Evolutionary conservation across 1,284 basidiomycete species (phyloP).

Genomic region (Heterobasidion irregulare): DNA sequence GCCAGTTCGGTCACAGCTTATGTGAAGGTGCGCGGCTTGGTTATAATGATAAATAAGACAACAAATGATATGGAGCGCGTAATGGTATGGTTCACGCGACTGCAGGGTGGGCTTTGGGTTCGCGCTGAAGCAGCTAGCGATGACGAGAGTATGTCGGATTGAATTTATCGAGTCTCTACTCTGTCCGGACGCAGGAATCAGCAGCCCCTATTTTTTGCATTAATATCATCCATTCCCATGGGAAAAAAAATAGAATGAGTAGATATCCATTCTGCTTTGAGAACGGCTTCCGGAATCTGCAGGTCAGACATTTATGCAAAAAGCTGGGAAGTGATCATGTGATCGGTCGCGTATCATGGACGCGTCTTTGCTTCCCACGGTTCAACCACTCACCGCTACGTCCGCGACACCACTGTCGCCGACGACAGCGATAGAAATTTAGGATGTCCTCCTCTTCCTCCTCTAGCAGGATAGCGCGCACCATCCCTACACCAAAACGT

Average conservation of each 20-base stretch:
- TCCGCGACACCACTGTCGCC: background rate
- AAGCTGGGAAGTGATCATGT: no score
- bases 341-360: no score
- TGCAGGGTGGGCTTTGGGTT: background rate
- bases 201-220: no score
- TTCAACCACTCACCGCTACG: no score
- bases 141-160: background rate
- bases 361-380: no score
- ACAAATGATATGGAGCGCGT: background rate
- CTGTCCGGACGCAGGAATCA: no score
- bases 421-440: background rate
- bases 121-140: background rate
- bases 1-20: constrained; percentile 48
- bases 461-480: constrained; percentile 2
- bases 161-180: background rate
- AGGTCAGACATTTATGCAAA: no score
- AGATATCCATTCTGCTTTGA: no score
- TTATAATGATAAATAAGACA: background rate
- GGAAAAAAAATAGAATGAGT: no score
- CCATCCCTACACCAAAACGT: constrained; percentile 43
- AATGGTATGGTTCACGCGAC: background rate
- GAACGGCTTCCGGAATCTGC: no score
- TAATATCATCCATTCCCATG: no score
- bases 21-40: constrained; percentile 35
- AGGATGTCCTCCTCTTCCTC: background rate